Percentiles rank a stretch among this genome's conserved stretches.
Conservation (phyloP, 768 basidiomycete genomes). For the Symmetrospora coprosmae region DNA sequence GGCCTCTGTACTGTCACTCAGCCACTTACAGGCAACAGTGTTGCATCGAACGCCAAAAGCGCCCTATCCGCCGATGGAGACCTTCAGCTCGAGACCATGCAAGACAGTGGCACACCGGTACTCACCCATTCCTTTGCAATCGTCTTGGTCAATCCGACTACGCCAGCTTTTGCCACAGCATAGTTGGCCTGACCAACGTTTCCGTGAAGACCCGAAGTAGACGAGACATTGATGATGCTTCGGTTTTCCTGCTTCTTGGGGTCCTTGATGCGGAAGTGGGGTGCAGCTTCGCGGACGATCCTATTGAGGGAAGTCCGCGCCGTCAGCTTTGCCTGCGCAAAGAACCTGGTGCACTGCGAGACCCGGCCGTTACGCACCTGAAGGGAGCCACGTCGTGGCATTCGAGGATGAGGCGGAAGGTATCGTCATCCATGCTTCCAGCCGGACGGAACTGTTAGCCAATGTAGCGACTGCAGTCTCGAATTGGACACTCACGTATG, state of each 20-base stretch:
- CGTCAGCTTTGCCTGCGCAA: too few species aligned
- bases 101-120: not conserved
- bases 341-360: too few species aligned
- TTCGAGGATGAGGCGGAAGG: slow-evolving; percentile 65
- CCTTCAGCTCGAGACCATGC: not conserved
- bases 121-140: slow-evolving; percentile 64
- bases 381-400: slow-evolving; percentile 77
- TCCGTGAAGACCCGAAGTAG: slow-evolving; percentile 62
- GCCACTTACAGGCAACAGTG: slow-evolving; percentile 49
- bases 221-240: slow-evolving; percentile 68
- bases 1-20: too few species aligned
- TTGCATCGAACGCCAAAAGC: slow-evolving; percentile 67
- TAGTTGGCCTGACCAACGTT: slow-evolving; percentile 73
- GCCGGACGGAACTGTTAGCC: slow-evolving; percentile 20
- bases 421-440: slow-evolving; percentile 66
- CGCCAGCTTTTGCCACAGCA: slow-evolving; percentile 40
- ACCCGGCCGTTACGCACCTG: too few species aligned
- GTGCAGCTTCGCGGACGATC: slow-evolving; percentile 67
- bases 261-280: slow-evolving; percentile 68
- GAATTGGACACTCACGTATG: too few species aligned
- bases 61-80: too few species aligned
- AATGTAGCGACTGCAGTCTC: too few species aligned
- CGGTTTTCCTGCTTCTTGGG: slow-evolving; percentile 46
- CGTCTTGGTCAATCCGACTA: slow-evolving; percentile 68
- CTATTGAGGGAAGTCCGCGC: too few species aligned